Evolutionary conservation across 805 yeast species (phyloP), one percentile per base, ranked within the genome.

Genomic region (Yamadazyma philogaea): DNA sequence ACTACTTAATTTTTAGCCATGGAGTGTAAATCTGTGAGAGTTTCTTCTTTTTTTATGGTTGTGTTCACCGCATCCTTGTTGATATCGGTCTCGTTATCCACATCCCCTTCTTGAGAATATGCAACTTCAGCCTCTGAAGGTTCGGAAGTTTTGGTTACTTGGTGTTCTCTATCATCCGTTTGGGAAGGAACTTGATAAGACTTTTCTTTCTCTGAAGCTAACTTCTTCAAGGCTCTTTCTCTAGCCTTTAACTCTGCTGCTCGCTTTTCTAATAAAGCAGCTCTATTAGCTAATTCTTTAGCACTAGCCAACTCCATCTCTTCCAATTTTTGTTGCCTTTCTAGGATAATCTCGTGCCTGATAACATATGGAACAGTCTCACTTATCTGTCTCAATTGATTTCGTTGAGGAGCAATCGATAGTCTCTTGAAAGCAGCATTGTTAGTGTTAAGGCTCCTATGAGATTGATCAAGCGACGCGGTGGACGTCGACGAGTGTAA

Each of bases 331-430:
- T 81, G 87, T 56, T 86, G 90, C 60, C 86, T 81, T 40, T 84
- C 82, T 50, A 80, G 64, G 43, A 85, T 75, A 44, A 84, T 75
- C 61, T 86, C 91, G 60, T 85, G 91, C 57, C 87, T 77, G 48
- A 86, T 66, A 26, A 84, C 83, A 52, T 86, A 86, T n/a, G 95
- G 95, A 18, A 86, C 87, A 1, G 93, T 86, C 56, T 84, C 91
- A 33, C 89, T 82, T 43, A 86, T 80, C 56, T 82, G 85, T 57
- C 95, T 73, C 50, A 86, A 66, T 61, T 84, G 86, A 50, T 73
- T 73, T 49, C 87, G 76, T 51, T 70, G 75, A 4, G 75, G 75
- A 2, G 66, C 74, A 53, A 70, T 69, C 6, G 71, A 64, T 52
- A 66, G 54, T 44, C 75, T 58, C 61, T 70, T 69, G 57, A 70